Base-by-base conservation (phyloP, 371 early-diverging fungal species). In the Mucor racemosus region DNA sequence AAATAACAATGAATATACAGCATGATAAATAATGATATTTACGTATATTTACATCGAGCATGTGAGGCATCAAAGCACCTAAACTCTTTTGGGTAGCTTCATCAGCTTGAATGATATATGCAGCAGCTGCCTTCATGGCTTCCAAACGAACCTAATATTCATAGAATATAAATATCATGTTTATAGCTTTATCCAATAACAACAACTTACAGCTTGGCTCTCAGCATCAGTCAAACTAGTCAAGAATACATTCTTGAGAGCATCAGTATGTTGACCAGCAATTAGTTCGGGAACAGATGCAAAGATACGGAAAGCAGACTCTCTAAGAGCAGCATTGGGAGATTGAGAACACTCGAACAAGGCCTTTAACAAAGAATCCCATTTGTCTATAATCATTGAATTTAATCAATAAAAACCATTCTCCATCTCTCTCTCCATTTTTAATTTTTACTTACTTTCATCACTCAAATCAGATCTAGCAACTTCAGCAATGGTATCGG, bases 401-500 rank as follows among this genome's bases (percentile, higher is more conserved):
- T 8, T 39, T 38, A 1, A 40, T 34, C 33, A 56, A 7, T 6
- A 46, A 33, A 34, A 33, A 15, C 19, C 11, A 11, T 50, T 9
- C 50, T 50, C n/a, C 50, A 11, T 3, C 4, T 5, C 7, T 26
- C 15, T 14, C 26, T 14, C 8, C 17, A 5, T 34, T 14, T 14
- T 8, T 17, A n/a, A 6, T 14, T 0, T 38, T 9, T 48, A 53
- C 88, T 79, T 77, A 90, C 92, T 83, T 64, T 85, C 87, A 67
- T 83, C 85, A 56, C 66, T 57, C n/a, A 90, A 71, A 71, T 89
- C 86, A 68, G 88, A 86, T 73, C 89, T 90, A 63, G 91, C 89
- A 41, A 98, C 78, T 69, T 97, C 97, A 31, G 96, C 80, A 72
- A 96, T 91, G 46, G 95, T 90, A 78, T 98, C 98, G 71, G 94